These are phyloP conservation scores for Verticillium isaacii DNA, from an alignment of 2,329 filamentous ascomycete species.

Conservation along the genomic window DNA sequence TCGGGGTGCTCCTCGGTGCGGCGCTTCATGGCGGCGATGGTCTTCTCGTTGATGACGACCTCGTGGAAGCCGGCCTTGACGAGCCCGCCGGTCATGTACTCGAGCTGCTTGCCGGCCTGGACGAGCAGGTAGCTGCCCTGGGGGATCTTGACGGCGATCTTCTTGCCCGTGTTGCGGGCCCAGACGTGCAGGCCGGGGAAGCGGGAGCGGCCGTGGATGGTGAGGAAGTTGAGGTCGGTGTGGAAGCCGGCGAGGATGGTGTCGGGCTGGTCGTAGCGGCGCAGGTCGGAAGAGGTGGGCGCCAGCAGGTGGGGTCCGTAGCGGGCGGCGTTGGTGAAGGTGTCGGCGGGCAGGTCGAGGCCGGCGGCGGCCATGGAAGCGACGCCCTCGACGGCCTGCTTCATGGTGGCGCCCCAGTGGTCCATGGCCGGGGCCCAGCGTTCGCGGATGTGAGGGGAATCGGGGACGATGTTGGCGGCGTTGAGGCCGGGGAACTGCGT, in stretches of 20 bases:
- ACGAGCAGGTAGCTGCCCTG: conserved; percentile 54
- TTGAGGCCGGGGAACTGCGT: conserved; percentile 53
- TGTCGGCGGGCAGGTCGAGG: conserved; percentile 45
- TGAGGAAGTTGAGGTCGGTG: conserved; percentile 61
- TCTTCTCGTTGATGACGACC: conserved; percentile 53
- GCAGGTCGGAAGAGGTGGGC: conserved; percentile 54
- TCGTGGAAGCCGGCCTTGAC: conserved; percentile 60
- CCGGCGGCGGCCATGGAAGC: conserved; percentile 56
- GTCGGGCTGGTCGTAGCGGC: conserved; percentile 45
- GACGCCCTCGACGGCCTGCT: conserved; percentile 51
- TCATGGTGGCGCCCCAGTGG: conserved; percentile 56
- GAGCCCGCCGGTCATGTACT: conserved; percentile 56
- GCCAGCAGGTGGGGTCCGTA: conserved; percentile 60
- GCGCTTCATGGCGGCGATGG: conserved; percentile 39
- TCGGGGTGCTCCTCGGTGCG: conserved; percentile 37
- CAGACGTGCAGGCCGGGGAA: conserved; percentile 59
- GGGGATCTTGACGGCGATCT: conserved; percentile 55
- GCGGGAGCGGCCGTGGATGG: conserved; percentile 58
- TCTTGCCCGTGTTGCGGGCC: conserved; percentile 57
- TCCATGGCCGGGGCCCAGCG: conserved; percentile 52
- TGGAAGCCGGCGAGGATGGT: conserved; percentile 61
- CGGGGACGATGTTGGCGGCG: conserved; percentile 49
- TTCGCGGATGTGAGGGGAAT: conserved; percentile 39
- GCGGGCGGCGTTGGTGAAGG: conserved; percentile 49
- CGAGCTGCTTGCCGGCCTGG: conserved; percentile 59